These are phyloP conservation scores for Helianthus annuus DNA, from an alignment of 129 eudicot genomes.

Conservation along the genomic window HanXRQr2.0-SUNRISE NC_035440.2:51929595-51930094, in stretches of 20 bases:
- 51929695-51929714: neutral
- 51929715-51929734: no score
- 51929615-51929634: constrained; percentile 50
- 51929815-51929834: constrained; percentile 63
- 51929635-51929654: constrained; percentile 44
- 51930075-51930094: neutral
- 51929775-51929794: constrained; percentile 2
- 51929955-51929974: constrained; percentile 62
- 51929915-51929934: constrained; percentile 54
- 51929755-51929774: no score
- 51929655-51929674: constrained; percentile 46
- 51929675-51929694: constrained; percentile 67
- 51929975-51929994: constrained; percentile 34
- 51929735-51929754: no score
- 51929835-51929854: constrained; percentile 58
- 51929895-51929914: constrained; percentile 35
- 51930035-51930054: constrained; percentile 56
- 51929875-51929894: constrained; percentile 33
- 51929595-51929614: constrained; percentile 42
- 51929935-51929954: constrained; percentile 77
- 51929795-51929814: constrained; percentile 84
- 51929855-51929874: constrained; percentile 39
- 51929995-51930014: constrained; percentile 34
- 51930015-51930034: constrained; percentile 69
- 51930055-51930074: constrained; percentile 43